Evolutionary conservation across 2,329 filamentous ascomycete genomes (phyloP).

Genomic region (Epichloe aotearoae): DNA sequence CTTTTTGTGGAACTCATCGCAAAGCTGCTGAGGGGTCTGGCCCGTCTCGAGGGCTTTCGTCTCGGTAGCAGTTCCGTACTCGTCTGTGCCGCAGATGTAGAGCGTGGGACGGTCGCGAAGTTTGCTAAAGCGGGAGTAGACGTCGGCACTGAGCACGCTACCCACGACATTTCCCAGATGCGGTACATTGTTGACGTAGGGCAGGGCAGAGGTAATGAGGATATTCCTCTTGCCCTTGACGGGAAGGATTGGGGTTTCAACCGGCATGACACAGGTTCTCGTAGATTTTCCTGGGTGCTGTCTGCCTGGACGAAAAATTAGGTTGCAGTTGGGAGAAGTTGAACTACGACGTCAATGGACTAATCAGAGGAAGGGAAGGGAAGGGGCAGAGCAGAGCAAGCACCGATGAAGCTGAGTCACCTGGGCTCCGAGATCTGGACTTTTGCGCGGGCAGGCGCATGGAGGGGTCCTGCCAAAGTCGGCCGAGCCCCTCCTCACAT

Average conservation of each 20-base stretch:
- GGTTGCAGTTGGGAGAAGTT: not conserved
- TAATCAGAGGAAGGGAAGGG: not conserved
- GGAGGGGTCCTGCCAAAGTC: not conserved
- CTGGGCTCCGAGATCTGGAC: not conserved
- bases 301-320: not conserved
- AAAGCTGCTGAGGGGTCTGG: conserved; percentile 69
- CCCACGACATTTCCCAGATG: conserved; percentile 85
- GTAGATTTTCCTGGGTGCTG: not conserved
- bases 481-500: not conserved
- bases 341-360: not conserved
- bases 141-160: conserved; percentile 77
- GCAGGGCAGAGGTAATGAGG: conserved; percentile 81
- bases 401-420: not conserved
- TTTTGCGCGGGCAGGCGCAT: not conserved
- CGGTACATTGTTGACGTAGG: conserved; percentile 63
- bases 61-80: conserved; percentile 93
- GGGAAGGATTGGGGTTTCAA: conserved; percentile 40
- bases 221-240: conserved; percentile 69
- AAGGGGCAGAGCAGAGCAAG: not conserved
- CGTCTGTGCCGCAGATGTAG: conserved; percentile 72
- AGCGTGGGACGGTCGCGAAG: conserved; percentile 67
- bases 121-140: conserved; percentile 72
- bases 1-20: conserved; percentile 82
- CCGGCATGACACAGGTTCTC: conserved; percentile 5
- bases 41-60: conserved; percentile 88